phyloP scores from a whole-genome alignment of 495 filamentous ascomycete species.

The Aspergillus campestris region DNA sequence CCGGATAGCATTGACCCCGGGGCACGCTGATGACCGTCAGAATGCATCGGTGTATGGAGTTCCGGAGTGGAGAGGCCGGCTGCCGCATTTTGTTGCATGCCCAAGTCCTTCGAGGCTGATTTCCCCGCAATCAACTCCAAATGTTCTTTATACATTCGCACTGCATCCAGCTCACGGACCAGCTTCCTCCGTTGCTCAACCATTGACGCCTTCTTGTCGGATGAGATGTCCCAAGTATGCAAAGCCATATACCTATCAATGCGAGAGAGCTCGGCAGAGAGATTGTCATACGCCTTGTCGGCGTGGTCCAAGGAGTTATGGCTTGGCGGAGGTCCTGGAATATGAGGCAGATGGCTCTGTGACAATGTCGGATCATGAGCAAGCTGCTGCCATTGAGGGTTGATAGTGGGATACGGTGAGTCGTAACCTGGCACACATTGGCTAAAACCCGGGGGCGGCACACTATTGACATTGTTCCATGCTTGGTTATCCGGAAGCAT shows the following conservation, averaged over 20 bases:
- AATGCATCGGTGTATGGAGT: too few relatives aligned
- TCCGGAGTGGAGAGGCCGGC: background rate
- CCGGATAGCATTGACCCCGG: background rate
- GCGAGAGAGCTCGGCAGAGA: slow-evolving; percentile 23
- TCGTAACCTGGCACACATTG: slow-evolving; percentile 7
- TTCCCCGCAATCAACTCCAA: slow-evolving; percentile 15
- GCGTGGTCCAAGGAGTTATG: slow-evolving; percentile 15
- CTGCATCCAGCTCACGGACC: slow-evolving; percentile 29
- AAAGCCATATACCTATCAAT: slow-evolving; percentile 34
- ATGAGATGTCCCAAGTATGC: slow-evolving; percentile 27
- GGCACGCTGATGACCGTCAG: background rate
- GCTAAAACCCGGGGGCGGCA: slow-evolving; percentile 2
- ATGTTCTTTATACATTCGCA: slow-evolving; percentile 29
- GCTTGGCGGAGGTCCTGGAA: background rate
- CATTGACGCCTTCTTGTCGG: slow-evolving; percentile 20
- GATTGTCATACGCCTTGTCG: slow-evolving; percentile 16
- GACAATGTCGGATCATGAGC: background rate
- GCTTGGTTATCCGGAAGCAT: slow-evolving; percentile 3
- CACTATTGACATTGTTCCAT: slow-evolving; percentile 1
- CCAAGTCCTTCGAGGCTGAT: background rate
- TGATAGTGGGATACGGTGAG: background rate
- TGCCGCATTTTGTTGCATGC: background rate
- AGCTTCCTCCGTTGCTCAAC: slow-evolving; percentile 29
- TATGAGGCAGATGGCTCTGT: slow-evolving; percentile 3
- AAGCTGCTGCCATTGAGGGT: slow-evolving; percentile 6